These are phyloP conservation scores for Westerdykella ornata DNA, from an alignment of 2,329 filamentous ascomycete species.

Conservation along the genomic window DNA sequence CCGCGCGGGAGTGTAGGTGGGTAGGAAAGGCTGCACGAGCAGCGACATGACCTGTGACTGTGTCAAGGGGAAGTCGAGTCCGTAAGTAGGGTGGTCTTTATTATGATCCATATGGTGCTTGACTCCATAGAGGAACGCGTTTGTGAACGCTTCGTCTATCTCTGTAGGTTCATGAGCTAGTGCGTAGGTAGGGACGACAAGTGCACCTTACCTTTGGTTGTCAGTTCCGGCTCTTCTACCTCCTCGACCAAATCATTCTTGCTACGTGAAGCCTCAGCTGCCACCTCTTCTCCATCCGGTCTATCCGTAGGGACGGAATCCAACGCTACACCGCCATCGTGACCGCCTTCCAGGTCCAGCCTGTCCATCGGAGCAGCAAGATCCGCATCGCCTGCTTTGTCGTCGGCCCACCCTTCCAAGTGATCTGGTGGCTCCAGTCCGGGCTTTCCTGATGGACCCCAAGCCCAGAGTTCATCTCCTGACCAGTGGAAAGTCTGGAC, in stretches of 20 bases:
- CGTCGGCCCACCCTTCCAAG: slow-evolving; percentile 47
- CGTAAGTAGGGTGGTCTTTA: slow-evolving; percentile 46
- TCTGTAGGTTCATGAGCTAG: slow-evolving; percentile 39
- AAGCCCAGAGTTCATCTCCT: slow-evolving; percentile 63
- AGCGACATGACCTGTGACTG: slow-evolving; percentile 58
- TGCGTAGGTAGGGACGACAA: not conserved
- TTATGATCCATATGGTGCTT: slow-evolving; percentile 54
- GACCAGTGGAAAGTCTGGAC: slow-evolving; percentile 61
- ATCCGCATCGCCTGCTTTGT: slow-evolving; percentile 27
- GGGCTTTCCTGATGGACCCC: slow-evolving; percentile 50
- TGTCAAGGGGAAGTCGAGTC: slow-evolving; percentile 56
- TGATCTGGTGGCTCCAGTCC: slow-evolving; percentile 49
- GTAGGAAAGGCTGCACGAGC: slow-evolving; percentile 60
- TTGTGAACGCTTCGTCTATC: slow-evolving; percentile 58
- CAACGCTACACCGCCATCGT: slow-evolving; percentile 45
- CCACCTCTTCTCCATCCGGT: slow-evolving; percentile 29
- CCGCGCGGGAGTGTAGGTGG: slow-evolving; percentile 51
- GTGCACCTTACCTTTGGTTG: slow-evolving; percentile 47
- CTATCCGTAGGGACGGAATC: slow-evolving; percentile 21
- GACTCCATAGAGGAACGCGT: slow-evolving; percentile 58
- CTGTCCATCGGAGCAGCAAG: slow-evolving; percentile 38
- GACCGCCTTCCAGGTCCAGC: slow-evolving; percentile 40
- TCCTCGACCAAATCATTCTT: slow-evolving; percentile 30
- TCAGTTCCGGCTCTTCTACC: slow-evolving; percentile 47
- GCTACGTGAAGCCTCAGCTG: slow-evolving; percentile 31